These are phyloP conservation scores for Candida vartiovaarae DNA, from an alignment of 805 yeast species.

Conservation along the genomic window DNA sequence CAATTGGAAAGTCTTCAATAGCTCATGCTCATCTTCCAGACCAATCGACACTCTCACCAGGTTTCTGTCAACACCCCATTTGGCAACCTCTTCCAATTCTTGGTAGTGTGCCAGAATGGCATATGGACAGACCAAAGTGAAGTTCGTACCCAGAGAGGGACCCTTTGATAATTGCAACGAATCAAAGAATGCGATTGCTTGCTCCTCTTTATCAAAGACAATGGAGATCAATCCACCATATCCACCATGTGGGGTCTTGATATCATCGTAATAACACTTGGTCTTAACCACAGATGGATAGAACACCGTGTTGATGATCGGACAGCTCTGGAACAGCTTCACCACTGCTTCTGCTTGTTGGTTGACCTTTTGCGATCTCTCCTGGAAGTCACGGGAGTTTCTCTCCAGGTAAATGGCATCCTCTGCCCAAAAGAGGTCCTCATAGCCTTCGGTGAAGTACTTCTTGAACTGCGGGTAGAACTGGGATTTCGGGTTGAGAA, in stretches of 20 bases:
- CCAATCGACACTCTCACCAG: conserved; percentile 82
- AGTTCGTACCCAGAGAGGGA: conserved; percentile 86
- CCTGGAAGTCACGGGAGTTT: conserved; percentile 82
- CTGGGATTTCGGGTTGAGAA: conserved; percentile 61
- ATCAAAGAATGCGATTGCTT: conserved; percentile 72
- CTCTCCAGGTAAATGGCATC: conserved; percentile 90
- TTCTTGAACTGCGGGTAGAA: conserved; percentile 43
- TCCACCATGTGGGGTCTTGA: conserved; percentile 68
- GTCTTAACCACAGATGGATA: conserved; percentile 60
- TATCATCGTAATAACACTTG: conserved; percentile 58
- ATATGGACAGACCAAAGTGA: conserved; percentile 86
- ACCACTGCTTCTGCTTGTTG: conserved; percentile 48
- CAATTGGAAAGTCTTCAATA: conserved; percentile 24
- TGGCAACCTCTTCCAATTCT: conserved; percentile 71
- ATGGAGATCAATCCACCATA: conserved; percentile 84
- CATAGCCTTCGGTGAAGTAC: conserved; percentile 47
- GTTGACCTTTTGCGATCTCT: conserved; percentile 49
- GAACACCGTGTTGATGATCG: conserved; percentile 53
- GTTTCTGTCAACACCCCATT: conserved; percentile 77
- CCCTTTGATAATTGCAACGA: conserved; percentile 69
- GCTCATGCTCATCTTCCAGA: conserved; percentile 59
- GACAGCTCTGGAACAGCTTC: conserved; percentile 39
- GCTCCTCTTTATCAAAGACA: conserved; percentile 54
- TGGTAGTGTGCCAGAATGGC: conserved; percentile 78
- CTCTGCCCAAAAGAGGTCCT: conserved; percentile 84